Percentiles rank a stretch among this genome's conserved stretches.
phyloP scores from a whole-genome alignment of 768 basidiomycete genomes.

The Clavaria fumosa region DNA sequence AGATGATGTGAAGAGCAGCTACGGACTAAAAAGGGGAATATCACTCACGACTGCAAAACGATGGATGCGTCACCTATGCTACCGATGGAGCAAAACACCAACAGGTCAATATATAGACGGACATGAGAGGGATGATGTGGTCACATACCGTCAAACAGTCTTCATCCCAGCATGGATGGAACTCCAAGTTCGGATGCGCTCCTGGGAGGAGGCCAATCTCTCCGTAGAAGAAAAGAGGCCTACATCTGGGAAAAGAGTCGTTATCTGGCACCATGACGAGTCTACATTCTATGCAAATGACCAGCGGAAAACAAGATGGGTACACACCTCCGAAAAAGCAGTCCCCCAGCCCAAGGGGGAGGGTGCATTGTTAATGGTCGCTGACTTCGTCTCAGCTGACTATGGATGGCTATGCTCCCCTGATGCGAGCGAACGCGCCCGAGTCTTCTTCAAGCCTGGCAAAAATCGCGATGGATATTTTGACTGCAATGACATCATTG shows the following conservation, averaged over 20 bases:
- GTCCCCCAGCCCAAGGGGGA: constrained; percentile 19
- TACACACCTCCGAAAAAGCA: constrained; percentile 11
- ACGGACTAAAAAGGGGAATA: constrained; percentile 5
- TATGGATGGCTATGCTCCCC: constrained; percentile 8
- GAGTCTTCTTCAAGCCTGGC: constrained; percentile 13
- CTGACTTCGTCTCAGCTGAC: constrained; percentile 17
- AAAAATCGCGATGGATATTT: constrained; percentile 16
- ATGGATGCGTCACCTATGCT: constrained; percentile 11
- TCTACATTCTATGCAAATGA: constrained; percentile 22
- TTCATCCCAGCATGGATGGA: constrained; percentile 13
- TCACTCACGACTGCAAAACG: constrained; percentile 10
- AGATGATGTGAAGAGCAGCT: constrained; percentile 8
- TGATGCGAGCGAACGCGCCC: constrained; percentile 7
- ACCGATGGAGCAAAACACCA: constrained; percentile 8
- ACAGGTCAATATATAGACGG: constrained; percentile 20
- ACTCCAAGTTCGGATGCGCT: constrained; percentile 3
- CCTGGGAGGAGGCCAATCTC: neutral
- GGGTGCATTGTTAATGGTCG: constrained; percentile 20
- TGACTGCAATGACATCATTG: constrained; percentile 12
- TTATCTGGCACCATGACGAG: constrained; percentile 18
- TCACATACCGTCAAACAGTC: constrained; percentile 13
- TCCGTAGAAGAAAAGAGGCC: neutral
- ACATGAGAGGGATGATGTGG: constrained; percentile 19
- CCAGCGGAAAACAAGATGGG: constrained; percentile 13
- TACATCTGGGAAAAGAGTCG: neutral